Evolutionary conservation across 1,284 basidiomycete species (phyloP), one percentile per base, ranked within the genome.

Genomic region (Ustilago trichophora): DNA sequence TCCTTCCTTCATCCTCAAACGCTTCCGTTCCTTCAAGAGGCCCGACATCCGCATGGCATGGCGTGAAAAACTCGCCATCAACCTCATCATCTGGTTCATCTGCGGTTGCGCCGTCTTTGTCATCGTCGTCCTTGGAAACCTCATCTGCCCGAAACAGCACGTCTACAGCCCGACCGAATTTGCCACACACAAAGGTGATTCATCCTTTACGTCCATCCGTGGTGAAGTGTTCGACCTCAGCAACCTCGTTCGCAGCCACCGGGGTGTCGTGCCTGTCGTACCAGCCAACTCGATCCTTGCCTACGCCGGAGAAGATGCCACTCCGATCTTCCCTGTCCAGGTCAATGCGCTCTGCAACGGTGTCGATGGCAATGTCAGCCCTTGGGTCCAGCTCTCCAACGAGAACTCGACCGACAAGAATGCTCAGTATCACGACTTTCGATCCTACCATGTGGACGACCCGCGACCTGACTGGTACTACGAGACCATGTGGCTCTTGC

Each of bases 391-490:
- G 6, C 85, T 97, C 41, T 87, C 89, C 75, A 87, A 90, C 9
- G 86, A 85, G 64, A 99, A 98, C 84, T 86, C 86, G 45, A 90
- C 91, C 19, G 91, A 92, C 76, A 84, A 82, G 19, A 82, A 91
- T n/a, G 81, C 83, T 21, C 85, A 88, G 72, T 98, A 98, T 82
- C 95, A 98, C 82, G 94, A 98, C 82, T 98, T 98, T 87, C 90
- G 93, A 34, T 72, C 75, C 32, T 76, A 68, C 73, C 68, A 67
- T 76, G 91, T 89, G 24, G 90, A 89, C 60, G 94, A 98, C 79
- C 89, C 90, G 0, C 88, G 94, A 19, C 93, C 93, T 0, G 95
- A 98, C 82, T 99, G 95, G 96, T 98, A 98, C 83, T 93, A 90
- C 72, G 91, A 98, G 84, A 87, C 85, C 68, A 84, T 84, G 83